Base-by-base conservation (phyloP, 768 basidiomycete species). In the Pleurotus eryngii region DNA sequence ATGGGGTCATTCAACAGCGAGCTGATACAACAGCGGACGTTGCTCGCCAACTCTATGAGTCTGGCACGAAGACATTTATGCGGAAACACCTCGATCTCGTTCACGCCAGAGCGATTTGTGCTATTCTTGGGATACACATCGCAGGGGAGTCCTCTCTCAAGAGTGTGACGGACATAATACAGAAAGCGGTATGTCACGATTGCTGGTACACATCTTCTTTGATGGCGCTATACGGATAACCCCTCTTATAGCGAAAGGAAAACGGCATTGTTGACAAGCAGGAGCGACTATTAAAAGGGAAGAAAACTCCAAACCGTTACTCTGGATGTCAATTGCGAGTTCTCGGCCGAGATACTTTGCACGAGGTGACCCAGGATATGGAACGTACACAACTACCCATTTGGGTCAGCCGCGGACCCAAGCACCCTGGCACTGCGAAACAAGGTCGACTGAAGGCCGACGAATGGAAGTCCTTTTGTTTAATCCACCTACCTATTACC, bases 401-500 rank as follows among this genome's bases (percentile, higher is more conserved):
- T 9, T 62, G 65, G 65, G 30, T 65, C 7, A 12, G 20, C 3
- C 27, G 27, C 27, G 27, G 27, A 30, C 27, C 27, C 6, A 30
- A 30, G 5, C 27, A 30, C 27, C 27, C 27, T 30, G 27, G 27
- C 1, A 30, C 27, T 8, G 27, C 27, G 6, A 30, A 30, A 8
- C 27, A 30, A 30, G 27, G 27, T 30, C 5, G 27, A 30, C 27
- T 30, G 27, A 30, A 30, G 27, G 27, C 27, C 27, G 69, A 74
- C 43, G 56, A 74, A 58, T 79, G 76, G 77, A 64, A 65, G 15
- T 65, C 64, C 0, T 57, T 74, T 6, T 68, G 71, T 17, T 64
- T 65, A 0, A 48, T 75, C 14, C 63, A 76, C 51, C 65, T 77
- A 24, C 71, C 70, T 2, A 62, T 73, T n/a, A 72, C 75, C 1